Evolutionary conservation across 1,284 basidiomycete species (phyloP).

Genomic region (Pseudozyma hubeiensis): DNA sequence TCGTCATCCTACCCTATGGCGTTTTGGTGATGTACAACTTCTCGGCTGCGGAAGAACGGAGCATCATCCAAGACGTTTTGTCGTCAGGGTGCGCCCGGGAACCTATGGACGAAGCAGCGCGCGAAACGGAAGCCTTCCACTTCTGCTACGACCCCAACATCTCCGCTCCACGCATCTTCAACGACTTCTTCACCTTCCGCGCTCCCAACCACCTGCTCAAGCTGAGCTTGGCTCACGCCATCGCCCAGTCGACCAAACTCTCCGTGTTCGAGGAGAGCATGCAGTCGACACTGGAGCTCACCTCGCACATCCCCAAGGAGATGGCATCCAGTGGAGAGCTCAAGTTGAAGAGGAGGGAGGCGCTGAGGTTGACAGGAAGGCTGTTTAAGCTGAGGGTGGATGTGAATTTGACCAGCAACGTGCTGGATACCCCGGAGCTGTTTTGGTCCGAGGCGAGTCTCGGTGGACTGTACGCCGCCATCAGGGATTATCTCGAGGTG

Average conservation of each 20-base stretch:
- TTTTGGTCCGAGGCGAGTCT: slow-evolving; percentile 95
- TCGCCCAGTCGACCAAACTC: slow-evolving; percentile 92
- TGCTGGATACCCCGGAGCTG: slow-evolving; percentile 89
- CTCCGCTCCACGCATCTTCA: slow-evolving; percentile 80
- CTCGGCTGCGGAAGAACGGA: slow-evolving; percentile 61
- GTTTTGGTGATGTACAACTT: slow-evolving; percentile 69
- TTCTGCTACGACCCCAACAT: slow-evolving; percentile 79
- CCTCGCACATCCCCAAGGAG: slow-evolving; percentile 85
- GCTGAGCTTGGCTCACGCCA: slow-evolving; percentile 90
- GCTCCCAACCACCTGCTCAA: slow-evolving; percentile 77
- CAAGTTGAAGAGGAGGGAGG: slow-evolving; percentile 81
- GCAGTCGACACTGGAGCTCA: slow-evolving; percentile 81
- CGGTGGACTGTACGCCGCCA: slow-evolving; percentile 89
- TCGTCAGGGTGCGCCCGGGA: slow-evolving; percentile 62
- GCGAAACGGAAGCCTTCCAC: slow-evolving; percentile 65
- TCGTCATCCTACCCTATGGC: slow-evolving; percentile 66
- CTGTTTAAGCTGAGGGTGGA: slow-evolving; percentile 90
- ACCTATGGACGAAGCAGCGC: slow-evolving; percentile 50
- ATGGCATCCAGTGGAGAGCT: slow-evolving; percentile 84
- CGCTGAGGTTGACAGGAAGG: slow-evolving; percentile 85
- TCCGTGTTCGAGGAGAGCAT: slow-evolving; percentile 87
- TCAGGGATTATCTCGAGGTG: slow-evolving; percentile 94
- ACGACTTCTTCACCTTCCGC: slow-evolving; percentile 81
- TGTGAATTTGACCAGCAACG: slow-evolving; percentile 90
- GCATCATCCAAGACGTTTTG: slow-evolving; percentile 64